A percentile compares a stretch with the other conserved stretches of the same genome.
Conservation (phyloP, 2,329 filamentous ascomycete genomes). For the Alternaria arborescens region DNA sequence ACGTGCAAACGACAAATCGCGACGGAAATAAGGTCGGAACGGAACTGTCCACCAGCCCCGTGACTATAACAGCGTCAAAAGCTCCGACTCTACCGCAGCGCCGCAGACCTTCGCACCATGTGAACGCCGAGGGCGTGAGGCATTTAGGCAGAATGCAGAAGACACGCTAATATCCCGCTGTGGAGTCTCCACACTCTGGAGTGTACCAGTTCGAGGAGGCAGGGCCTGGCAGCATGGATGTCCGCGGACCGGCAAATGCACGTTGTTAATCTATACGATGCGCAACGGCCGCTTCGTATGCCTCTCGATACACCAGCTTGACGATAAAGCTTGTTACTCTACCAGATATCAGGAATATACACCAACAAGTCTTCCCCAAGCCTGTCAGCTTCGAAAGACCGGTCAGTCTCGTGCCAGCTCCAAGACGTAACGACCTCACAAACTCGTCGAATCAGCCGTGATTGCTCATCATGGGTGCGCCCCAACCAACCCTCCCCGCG, state of each 20-base stretch:
- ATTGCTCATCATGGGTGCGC: slow-evolving; percentile 3
- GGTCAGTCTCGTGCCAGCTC: background rate
- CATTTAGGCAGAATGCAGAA: slow-evolving; percentile 12
- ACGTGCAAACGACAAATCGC: background rate
- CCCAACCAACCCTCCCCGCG: background rate
- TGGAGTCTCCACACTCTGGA: slow-evolving; percentile 11
- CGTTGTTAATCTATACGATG: background rate
- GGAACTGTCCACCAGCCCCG: no score
- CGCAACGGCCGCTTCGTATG: background rate
- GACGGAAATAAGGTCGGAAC: background rate
- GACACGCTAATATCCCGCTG: slow-evolving; percentile 9
- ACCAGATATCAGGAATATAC: background rate
- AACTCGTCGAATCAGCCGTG: background rate
- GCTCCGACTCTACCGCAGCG: background rate
- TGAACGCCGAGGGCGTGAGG: background rate
- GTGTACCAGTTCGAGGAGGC: background rate
- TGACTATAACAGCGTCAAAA: background rate
- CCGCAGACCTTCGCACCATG: background rate
- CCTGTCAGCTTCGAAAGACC: background rate
- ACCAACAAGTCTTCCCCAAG: background rate
- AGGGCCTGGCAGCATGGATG: slow-evolving; percentile 3
- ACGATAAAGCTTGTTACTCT: background rate
- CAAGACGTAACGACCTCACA: slow-evolving; percentile 1
- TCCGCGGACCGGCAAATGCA: slow-evolving; percentile 9
- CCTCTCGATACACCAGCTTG: background rate